Evolutionary conservation across 495 filamentous ascomycete genomes (phyloP), one percentile per base, ranked within the genome.

Genomic region (Aspergillus incahuasiensis): DNA sequence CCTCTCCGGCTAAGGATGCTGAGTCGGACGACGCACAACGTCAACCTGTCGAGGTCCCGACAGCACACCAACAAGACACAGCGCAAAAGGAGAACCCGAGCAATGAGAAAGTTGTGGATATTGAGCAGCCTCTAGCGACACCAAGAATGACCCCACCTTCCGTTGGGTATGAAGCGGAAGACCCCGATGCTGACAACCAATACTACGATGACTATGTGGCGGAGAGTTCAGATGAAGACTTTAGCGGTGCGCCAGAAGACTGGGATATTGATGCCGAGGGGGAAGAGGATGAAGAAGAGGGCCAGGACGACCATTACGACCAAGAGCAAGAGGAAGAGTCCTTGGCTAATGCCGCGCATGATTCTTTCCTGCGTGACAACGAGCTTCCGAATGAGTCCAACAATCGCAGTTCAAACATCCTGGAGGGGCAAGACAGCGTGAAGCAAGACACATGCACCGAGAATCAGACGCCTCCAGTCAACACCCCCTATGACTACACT

Each of bases 71-170:
- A 9, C 32, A 24, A 16, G 19, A 38, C 19, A 3, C 13, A 3
- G 16, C 48, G 22, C 32, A 63, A 4, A 61, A 46, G 12, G 59
- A 61, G 34, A 54, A 58, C 12, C 35, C 59, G 19, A 40, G 3
- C 34, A 40, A 25, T 25, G 48, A 50, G 20, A 38, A 57, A 56
- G 30, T 34, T 41, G 59, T 57, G 19, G 22, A 55, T 19, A 11
- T 45, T 16, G 59, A 56, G 19, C 62, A 63, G 34, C 59, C 62
- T 28, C 46, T 64, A 20, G 62, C 54, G 19, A 64, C 62, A 18
- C 62, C 62, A 39, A 58, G 59, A 52, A 63, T 59, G 62, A 64
- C 64, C 12, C 64, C 64, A 30, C 49, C 59, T 8, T 49, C 58
- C n/a, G 45, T 34, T 24, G 8, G 19, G 2, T 39, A 45, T 56